Conservation (phyloP, 208 protist species). For the Hexamita inflata region DNA sequence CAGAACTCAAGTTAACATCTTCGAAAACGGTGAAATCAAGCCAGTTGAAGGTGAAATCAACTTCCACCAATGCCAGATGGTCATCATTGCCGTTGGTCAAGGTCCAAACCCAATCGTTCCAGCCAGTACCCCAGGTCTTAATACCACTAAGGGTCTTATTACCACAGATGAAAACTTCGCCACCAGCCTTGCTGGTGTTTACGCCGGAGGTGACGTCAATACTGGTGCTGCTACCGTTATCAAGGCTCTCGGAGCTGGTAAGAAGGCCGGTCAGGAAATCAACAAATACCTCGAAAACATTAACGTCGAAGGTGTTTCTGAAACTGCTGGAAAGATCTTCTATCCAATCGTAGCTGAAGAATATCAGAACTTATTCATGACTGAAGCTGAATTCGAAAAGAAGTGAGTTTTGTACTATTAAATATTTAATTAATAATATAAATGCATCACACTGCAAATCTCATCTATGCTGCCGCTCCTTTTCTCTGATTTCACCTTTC, state of each 20-base stretch:
- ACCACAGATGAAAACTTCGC: slow-evolving; percentile 22
- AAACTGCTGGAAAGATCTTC: no score
- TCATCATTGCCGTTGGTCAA: slow-evolving; percentile 26
- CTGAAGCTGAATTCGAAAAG: no score
- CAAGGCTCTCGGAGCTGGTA: slow-evolving; percentile 30
- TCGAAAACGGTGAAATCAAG: not conserved
- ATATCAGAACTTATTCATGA: no score
- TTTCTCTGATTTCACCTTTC: no score
- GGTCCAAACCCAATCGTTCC: slow-evolving; percentile 14
- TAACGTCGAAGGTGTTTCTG: no score
- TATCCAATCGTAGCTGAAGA: no score
- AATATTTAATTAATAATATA: no score
- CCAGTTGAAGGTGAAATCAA: not conserved
- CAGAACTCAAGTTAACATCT: not conserved
- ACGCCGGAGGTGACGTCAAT: slow-evolving; percentile 13
- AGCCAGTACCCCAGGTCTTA: not conserved
- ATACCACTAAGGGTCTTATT: slow-evolving; percentile 4
- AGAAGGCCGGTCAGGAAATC: slow-evolving; percentile 7
- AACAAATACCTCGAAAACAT: slow-evolving; percentile 17
- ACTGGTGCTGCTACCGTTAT: slow-evolving; percentile 31
- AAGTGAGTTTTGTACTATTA: no score
- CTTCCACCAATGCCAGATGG: not conserved
- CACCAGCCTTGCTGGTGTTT: slow-evolving; percentile 20
- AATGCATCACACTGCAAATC: no score
- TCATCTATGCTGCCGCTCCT: no score